Conservation (phyloP, 208 protist species). For the Herpetomonas muscarum region DNA sequence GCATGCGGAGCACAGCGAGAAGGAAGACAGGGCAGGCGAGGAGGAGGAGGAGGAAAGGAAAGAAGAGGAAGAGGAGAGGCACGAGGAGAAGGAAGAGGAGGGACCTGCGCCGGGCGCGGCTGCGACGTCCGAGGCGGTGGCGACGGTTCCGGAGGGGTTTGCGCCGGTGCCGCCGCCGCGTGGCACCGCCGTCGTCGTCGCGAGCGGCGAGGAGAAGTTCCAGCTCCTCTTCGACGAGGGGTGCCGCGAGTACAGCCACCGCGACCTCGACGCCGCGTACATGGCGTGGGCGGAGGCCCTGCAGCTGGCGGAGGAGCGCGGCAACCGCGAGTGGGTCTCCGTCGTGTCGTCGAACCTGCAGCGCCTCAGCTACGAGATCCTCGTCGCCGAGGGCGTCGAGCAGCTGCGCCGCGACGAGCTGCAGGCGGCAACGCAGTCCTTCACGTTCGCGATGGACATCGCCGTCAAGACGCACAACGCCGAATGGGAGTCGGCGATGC, state of each 20-base stretch:
- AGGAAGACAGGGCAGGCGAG: constrained; percentile 2
- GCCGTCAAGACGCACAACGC: constrained; percentile 84
- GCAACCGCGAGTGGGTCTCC: constrained; percentile 89
- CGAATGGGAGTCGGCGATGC: constrained; percentile 78
- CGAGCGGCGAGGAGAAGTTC: constrained; percentile 58
- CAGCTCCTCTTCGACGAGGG: constrained; percentile 80
- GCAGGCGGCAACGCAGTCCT: constrained; percentile 65
- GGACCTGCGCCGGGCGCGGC: neutral
- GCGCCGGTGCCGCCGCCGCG: neutral
- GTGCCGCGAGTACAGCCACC: constrained; percentile 65
- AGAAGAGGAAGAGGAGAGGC: neutral
- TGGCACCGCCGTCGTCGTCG: neutral
- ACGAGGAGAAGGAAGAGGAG: neutral
- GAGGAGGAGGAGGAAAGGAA: constrained; percentile 7
- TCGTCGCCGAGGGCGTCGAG: constrained; percentile 69
- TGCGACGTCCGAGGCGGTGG: neutral
- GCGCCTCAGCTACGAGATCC: constrained; percentile 86
- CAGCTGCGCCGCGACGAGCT: constrained; percentile 66
- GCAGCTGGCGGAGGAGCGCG: constrained; percentile 62
- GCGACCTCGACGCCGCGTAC: constrained; percentile 83
- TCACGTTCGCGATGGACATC: constrained; percentile 70
- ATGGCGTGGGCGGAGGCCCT: constrained; percentile 88
- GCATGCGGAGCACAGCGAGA: no score
- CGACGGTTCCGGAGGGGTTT: neutral
- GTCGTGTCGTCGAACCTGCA: constrained; percentile 87